Evolutionary conservation across 2,329 filamentous ascomycete genomes (phyloP).

Genomic region (Epicoccum sorghinum): DNA sequence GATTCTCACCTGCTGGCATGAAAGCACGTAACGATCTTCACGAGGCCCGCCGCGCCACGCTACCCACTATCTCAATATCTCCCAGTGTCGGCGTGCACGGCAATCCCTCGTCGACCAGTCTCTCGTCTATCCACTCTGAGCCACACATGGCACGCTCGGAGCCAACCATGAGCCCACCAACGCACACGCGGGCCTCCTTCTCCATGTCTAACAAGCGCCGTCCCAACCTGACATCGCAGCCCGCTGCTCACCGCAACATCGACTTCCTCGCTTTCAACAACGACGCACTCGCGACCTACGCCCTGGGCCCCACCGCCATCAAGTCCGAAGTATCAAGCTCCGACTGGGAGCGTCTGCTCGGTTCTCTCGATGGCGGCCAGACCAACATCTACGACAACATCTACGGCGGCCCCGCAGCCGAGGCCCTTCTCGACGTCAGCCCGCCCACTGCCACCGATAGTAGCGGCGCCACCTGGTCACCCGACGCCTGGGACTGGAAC

Average conservation of each 20-base stretch:
- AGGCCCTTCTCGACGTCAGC: constrained; percentile 44
- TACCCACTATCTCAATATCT: constrained; percentile 52
- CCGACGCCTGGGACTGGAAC: constrained; percentile 44
- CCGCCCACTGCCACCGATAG: constrained; percentile 38
- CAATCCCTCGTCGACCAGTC: constrained; percentile 56
- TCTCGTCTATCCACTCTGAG: constrained; percentile 57
- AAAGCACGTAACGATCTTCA: constrained; percentile 36
- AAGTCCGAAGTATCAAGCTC: constrained; percentile 61
- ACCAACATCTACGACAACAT: constrained; percentile 86
- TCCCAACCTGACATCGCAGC: constrained; percentile 27
- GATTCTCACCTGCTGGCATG: constrained; percentile 46
- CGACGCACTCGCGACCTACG: constrained; percentile 44
- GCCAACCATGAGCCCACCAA: constrained; percentile 53
- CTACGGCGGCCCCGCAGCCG: constrained; percentile 68
- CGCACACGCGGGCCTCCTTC: constrained; percentile 41
- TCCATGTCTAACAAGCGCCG: constrained; percentile 44
- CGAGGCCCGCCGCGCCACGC: constrained; percentile 51
- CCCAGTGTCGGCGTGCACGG: constrained; percentile 50
- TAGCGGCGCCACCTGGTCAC: constrained; percentile 42
- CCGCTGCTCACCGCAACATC: constrained; percentile 49
- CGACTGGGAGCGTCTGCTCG: constrained; percentile 84
- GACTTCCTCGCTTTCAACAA: constrained; percentile 56
- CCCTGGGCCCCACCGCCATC: constrained; percentile 46
- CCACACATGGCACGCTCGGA: constrained; percentile 54
- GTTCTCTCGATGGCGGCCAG: constrained; percentile 78